Evolutionary conservation across 306 rosid genomes (phyloP).

Genomic region (Ormosia emarginata): DNA sequence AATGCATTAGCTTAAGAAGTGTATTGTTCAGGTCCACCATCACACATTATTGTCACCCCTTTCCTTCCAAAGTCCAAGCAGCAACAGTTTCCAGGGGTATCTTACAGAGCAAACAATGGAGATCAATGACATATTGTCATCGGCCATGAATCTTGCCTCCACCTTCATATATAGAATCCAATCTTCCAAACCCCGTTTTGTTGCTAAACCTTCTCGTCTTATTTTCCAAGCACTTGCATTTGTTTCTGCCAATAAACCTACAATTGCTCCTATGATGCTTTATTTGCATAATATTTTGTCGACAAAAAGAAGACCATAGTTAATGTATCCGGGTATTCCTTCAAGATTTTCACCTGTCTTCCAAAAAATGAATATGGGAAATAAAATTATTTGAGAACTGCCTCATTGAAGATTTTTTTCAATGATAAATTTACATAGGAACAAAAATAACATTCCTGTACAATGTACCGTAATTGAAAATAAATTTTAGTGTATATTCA

Average conservation of each 20-base stretch:
- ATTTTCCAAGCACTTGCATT: slow-evolving; percentile 73
- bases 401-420: not conserved
- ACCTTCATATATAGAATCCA: too few species aligned
- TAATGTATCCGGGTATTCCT: slow-evolving; percentile 66
- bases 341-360: slow-evolving; percentile 83
- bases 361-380: slow-evolving; percentile 11
- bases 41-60: too few species aligned
- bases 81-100: not conserved
- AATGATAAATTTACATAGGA: too few species aligned
- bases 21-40: not conserved
- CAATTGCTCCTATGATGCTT: slow-evolving; percentile 43
- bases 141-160: too few species aligned
- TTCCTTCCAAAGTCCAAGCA: too few species aligned
- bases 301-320: slow-evolving; percentile 76
- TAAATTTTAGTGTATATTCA: too few species aligned
- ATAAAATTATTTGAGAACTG: not conserved
- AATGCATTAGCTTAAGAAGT: not conserved
- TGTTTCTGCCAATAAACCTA: slow-evolving; percentile 51
- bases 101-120: slow-evolving; percentile 83
- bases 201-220: too few species aligned
- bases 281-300: slow-evolving; percentile 61
- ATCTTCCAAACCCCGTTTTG: too few species aligned
- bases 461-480: too few species aligned
- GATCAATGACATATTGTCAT: slow-evolving; percentile 53
- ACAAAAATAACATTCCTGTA: too few species aligned